phyloP scores from a whole-genome alignment of 495 filamentous ascomycete species.

The Lasiosphaeria ovina region DNA sequence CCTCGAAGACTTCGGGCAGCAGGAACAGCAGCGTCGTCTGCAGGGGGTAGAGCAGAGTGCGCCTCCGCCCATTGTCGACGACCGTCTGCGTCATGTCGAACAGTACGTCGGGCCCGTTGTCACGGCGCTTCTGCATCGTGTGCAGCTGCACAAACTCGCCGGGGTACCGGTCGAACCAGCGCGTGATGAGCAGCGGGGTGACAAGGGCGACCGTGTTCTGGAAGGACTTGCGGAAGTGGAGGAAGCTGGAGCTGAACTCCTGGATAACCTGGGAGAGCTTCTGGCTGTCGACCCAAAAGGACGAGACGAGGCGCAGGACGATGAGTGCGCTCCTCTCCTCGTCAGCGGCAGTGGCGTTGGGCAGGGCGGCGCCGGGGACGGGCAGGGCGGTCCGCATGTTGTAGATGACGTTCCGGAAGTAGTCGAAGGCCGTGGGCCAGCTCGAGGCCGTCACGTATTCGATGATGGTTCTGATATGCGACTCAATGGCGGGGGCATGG shows the following conservation, averaged over 20 bases:
- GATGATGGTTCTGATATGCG: slow-evolving; percentile 48
- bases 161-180: slow-evolving; percentile 63
- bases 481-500: slow-evolving; percentile 42
- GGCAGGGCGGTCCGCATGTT: slow-evolving; percentile 45
- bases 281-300: slow-evolving; percentile 58
- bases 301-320: slow-evolving; percentile 53
- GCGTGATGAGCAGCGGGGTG: slow-evolving; percentile 55
- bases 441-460: slow-evolving; percentile 62
- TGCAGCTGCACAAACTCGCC: slow-evolving; percentile 61
- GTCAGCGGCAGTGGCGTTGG: slow-evolving; percentile 45
- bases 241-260: slow-evolving; percentile 61
- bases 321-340: slow-evolving; percentile 51
- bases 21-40: slow-evolving; percentile 60
- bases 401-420: slow-evolving; percentile 49
- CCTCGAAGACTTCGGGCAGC: slow-evolving; percentile 62
- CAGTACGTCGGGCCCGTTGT: slow-evolving; percentile 60
- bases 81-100: slow-evolving; percentile 62
- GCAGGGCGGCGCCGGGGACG: slow-evolving; percentile 31
- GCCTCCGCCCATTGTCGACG: slow-evolving; percentile 51
- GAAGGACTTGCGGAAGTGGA: slow-evolving; percentile 59
- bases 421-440: slow-evolving; percentile 56
- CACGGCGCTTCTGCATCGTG: slow-evolving; percentile 53
- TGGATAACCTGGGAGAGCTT: slow-evolving; percentile 59
- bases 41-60: slow-evolving; percentile 56
- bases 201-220: slow-evolving; percentile 61